A percentile compares a stretch with the other conserved stretches of the same genome.
Evolutionary conservation across 345 rosid genomes (phyloP).

Genomic region (Eucalyptus coolabah): DNA sequence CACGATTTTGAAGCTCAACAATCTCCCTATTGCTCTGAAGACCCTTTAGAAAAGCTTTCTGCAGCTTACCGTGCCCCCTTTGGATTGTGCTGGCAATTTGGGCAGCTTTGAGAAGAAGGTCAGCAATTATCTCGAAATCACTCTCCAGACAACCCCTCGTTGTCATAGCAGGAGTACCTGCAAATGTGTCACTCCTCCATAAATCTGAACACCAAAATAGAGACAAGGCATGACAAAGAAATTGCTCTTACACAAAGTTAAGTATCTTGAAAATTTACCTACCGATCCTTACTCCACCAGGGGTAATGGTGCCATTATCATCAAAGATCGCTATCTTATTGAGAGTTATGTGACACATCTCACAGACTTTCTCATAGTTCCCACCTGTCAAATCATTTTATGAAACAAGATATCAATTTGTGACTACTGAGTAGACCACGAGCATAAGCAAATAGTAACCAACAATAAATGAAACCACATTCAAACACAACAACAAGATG

Average conservation of each 20-base stretch:
- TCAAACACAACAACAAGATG: not conserved
- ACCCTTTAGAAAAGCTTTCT: conserved; percentile 39
- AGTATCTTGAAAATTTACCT: conserved; percentile 1
- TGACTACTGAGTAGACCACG: not conserved
- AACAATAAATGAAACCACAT: not conserved
- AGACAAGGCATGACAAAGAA: not conserved
- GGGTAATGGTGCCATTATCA: conserved; percentile 69
- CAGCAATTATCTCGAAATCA: conserved; percentile 79
- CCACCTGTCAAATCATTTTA: conserved; percentile 23
- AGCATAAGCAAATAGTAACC: not conserved
- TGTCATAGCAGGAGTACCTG: conserved; percentile 96
- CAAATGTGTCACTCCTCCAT: not conserved
- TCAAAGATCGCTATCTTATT: conserved; percentile 62
- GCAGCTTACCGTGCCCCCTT: conserved; percentile 53
- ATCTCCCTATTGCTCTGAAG: conserved; percentile 55
- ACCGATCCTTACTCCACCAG: conserved; percentile 94
- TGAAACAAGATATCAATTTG: not conserved
- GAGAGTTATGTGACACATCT: conserved; percentile 73
- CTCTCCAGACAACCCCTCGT: conserved; percentile 87
- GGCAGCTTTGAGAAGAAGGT: conserved; percentile 68
- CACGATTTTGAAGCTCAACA: conserved; percentile 43
- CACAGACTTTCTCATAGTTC: conserved; percentile 77
- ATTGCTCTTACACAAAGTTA: not conserved
- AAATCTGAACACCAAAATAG: not conserved
- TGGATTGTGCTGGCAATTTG: conserved; percentile 50